Base-by-base conservation (phyloP, 2,329 filamentous ascomycete species). In the Fusarium setosum region DNA sequence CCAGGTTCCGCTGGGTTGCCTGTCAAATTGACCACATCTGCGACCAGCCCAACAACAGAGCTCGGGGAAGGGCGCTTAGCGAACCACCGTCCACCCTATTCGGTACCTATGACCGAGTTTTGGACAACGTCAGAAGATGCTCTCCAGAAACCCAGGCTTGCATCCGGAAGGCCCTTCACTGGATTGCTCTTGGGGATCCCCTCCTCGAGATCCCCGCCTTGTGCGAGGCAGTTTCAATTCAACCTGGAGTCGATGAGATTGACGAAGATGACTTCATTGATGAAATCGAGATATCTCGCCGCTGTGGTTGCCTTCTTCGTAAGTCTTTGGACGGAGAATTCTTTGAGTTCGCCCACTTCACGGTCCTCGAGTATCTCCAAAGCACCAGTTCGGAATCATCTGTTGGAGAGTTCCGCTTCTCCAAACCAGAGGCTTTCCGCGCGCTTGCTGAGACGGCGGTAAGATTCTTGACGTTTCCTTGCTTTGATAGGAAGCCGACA, bases 341-440 rank as follows among this genome's bases (percentile, higher is more conserved):
- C 12, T 52, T 63, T 15, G 60, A 63, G n/a, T 48, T 59, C n/a
- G 31, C 60, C 2, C 60, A 63, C 13, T 63, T 59, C 12, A 63
- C 60, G 3, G 60, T 63, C 17, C 34, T 56, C 17, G 60, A 63
- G 34, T 63, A 59, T n/a, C 35, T 63, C 15, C 26, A 51, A 5
- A 29, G 26, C 11, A 29, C 26, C 26, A 29, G 26, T 5, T 29
- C 26, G 3, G 15, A 9, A 13, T 24, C 49, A 15, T 9, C 9
- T 4, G 26, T 42, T 4, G 37, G 26, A 0, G 15, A 31, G 3
- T 52, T 52, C 31, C 49, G 26, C 6, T 52, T 23, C 26, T 23
- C 8, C 6, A 35, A 52, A 4, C 24, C 23, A 15, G 23, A 34
- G 1, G 49, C 49, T 3, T 52, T 32, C 8, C 18, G 11, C 9